Evolutionary conservation across 1,139 yeast species (phyloP).

Genomic region (Suhomyces panamericanus): DNA sequence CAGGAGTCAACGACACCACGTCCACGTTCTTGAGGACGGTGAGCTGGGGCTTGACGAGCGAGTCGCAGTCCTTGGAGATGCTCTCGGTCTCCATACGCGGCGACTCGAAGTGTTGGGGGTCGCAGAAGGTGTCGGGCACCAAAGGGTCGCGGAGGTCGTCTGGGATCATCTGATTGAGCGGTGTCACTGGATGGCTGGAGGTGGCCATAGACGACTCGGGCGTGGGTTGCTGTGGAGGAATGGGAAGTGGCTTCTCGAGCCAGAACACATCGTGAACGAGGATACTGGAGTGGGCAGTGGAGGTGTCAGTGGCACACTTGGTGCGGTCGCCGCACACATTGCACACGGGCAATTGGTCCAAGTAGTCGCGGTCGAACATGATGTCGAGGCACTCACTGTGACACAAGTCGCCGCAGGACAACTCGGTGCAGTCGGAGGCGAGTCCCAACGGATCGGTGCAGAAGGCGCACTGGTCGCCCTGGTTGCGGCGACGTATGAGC

Average conservation of each 20-base stretch:
- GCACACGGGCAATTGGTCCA: constrained; percentile 13
- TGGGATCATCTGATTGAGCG: constrained; percentile 28
- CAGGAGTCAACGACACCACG: constrained; percentile 1
- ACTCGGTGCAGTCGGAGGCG: constrained; percentile 28
- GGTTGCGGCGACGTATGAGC: constrained; percentile 4
- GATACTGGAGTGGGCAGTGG: constrained; percentile 9
- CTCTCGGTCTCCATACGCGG: neutral
- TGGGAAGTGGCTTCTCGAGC: constrained; percentile 14
- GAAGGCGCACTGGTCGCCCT: constrained; percentile 24
- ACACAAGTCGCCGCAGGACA: constrained; percentile 31
- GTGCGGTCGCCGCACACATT: constrained; percentile 15
- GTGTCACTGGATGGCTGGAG: constrained; percentile 22
- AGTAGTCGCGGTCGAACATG: constrained; percentile 15
- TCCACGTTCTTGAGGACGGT: neutral
- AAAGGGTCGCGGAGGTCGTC: constrained; percentile 22
- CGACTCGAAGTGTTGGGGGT: neutral
- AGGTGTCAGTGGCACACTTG: constrained; percentile 10
- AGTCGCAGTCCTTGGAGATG: neutral
- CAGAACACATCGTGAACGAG: constrained; percentile 10
- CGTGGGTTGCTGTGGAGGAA: constrained; percentile 7
- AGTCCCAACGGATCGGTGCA: constrained; percentile 27
- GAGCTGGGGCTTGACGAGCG: constrained; percentile 1
- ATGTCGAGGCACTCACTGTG: constrained; percentile 31
- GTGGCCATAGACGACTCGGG: constrained; percentile 1
- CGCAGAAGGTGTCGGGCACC: constrained; percentile 5